Conservation (phyloP, 352 stramenopile genomes). For the Plasmopara muralis region DNA sequence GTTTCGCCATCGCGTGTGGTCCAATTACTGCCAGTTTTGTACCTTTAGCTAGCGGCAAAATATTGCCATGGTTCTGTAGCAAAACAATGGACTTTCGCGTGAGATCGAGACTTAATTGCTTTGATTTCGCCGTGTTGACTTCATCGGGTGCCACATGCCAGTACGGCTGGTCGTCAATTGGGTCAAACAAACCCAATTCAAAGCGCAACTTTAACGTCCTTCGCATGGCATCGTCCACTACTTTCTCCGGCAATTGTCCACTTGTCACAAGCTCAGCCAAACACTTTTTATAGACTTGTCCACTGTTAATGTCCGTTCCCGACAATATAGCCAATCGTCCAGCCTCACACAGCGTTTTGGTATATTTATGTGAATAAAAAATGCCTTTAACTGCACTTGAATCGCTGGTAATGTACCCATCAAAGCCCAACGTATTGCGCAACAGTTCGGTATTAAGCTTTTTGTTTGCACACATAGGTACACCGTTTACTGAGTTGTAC, state of each 20-base stretch:
- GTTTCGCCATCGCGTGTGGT: slow-evolving; percentile 57
- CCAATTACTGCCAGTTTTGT: slow-evolving; percentile 71
- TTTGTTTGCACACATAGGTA: slow-evolving; percentile 89
- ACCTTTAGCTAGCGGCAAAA: slow-evolving; percentile 58
- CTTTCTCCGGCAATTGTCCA: slow-evolving; percentile 40
- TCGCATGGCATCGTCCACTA: slow-evolving; percentile 53
- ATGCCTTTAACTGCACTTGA: slow-evolving; percentile 88
- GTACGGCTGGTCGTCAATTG: slow-evolving; percentile 77
- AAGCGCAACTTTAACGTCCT: slow-evolving; percentile 85
- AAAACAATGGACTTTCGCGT: slow-evolving; percentile 89
- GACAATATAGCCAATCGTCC: slow-evolving; percentile 53
- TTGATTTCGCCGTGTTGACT: slow-evolving; percentile 62
- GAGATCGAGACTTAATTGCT: slow-evolving; percentile 60
- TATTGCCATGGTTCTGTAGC: slow-evolving; percentile 82
- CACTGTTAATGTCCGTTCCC: slow-evolving; percentile 86
- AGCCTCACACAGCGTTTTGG: slow-evolving; percentile 58
- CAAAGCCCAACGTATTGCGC: slow-evolving; percentile 74
- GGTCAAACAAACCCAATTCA: slow-evolving; percentile 88
- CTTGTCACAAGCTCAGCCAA: slow-evolving; percentile 46
- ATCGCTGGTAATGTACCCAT: slow-evolving; percentile 95
- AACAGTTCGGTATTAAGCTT: slow-evolving; percentile 66
- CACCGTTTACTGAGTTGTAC: slow-evolving; percentile 94
- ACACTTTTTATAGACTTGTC: slow-evolving; percentile 73
- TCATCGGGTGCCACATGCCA: slow-evolving; percentile 59
- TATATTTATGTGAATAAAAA: slow-evolving; percentile 70